These are phyloP conservation scores for Acanthochlamys bracteata DNA, from an alignment of 106 monocot genomes.

Conservation along the genomic window DNA sequence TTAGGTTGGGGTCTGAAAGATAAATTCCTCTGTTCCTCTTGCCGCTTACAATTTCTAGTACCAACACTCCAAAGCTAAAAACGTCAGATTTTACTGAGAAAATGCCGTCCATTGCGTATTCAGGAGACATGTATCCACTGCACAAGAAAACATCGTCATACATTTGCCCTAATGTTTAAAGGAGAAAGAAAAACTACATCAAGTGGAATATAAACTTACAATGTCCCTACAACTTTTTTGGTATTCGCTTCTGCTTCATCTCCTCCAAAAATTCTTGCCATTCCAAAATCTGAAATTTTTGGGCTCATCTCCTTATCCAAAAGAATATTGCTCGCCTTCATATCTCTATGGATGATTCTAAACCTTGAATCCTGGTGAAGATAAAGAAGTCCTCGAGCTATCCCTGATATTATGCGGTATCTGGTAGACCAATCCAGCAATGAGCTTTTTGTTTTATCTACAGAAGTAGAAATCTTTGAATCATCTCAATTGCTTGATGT, in stretches of 20 bases:
- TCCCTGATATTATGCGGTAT: constrained; percentile 18
- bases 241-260: constrained; percentile 16
- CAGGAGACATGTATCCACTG: background rate
- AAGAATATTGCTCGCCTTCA: constrained; percentile 9
- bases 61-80: too few relatives aligned
- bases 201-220: constrained; percentile 19
- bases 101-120: too few relatives aligned
- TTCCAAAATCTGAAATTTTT: constrained; percentile 41
- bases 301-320: constrained; percentile 34
- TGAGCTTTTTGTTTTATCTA: background rate
- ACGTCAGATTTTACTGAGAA: too few relatives aligned
- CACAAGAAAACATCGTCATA: constrained; percentile 23
- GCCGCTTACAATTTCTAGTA: constrained; percentile 2
- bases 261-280: constrained; percentile 27
- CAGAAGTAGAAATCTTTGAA: background rate
- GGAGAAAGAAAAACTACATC: background rate
- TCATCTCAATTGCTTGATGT: background rate
- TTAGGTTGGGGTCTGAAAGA: background rate
- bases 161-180: background rate
- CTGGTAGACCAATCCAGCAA: constrained; percentile 19
- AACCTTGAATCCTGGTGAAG: constrained; percentile 30
- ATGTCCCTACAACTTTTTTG: constrained; percentile 30
- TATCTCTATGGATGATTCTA: constrained; percentile 30
- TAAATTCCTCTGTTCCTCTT: constrained; percentile 20
- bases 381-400: constrained; percentile 30